Conservation (phyloP, 306 rosid genomes). For the Begonia fuchsioides region DNA sequence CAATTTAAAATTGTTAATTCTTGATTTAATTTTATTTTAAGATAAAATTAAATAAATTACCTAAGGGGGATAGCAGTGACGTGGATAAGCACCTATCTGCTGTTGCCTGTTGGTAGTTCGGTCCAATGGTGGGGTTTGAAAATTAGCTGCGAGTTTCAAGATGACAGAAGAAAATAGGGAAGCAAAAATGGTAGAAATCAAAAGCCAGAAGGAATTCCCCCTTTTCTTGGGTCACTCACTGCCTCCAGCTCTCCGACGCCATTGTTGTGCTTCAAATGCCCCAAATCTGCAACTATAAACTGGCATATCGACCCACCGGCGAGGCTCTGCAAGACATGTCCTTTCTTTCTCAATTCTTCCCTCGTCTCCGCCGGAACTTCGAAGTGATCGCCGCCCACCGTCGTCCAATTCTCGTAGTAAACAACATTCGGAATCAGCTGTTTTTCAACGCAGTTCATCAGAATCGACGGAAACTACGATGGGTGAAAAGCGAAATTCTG, state of each 20-base stretch:
- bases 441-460: constrained; percentile 1
- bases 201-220: constrained; percentile 68
- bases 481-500: not conserved
- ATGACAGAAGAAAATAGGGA: too few relatives aligned
- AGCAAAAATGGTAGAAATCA: constrained; percentile 8
- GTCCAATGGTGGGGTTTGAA: too few relatives aligned
- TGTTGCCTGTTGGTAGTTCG: too few relatives aligned
- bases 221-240: constrained; percentile 94
- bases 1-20: too few relatives aligned
- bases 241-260: constrained; percentile 35
- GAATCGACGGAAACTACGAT: not conserved
- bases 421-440: constrained; percentile 68
- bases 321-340: constrained; percentile 52
- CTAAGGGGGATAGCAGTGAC: too few relatives aligned
- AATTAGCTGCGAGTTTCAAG: too few relatives aligned
- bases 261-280: constrained; percentile 7
- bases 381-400: constrained; percentile 46
- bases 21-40: too few relatives aligned
- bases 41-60: too few relatives aligned
- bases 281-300: constrained; percentile 28
- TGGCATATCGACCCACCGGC: constrained; percentile 54
- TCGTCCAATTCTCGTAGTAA: constrained; percentile 70
- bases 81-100: too few relatives aligned
- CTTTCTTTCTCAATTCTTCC: constrained; percentile 42
- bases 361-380: constrained; percentile 44